A percentile compares a stretch with the other conserved stretches of the same genome.
Conservation (phyloP, 1,284 basidiomycete species). For the Ustilago hordei region DNA sequence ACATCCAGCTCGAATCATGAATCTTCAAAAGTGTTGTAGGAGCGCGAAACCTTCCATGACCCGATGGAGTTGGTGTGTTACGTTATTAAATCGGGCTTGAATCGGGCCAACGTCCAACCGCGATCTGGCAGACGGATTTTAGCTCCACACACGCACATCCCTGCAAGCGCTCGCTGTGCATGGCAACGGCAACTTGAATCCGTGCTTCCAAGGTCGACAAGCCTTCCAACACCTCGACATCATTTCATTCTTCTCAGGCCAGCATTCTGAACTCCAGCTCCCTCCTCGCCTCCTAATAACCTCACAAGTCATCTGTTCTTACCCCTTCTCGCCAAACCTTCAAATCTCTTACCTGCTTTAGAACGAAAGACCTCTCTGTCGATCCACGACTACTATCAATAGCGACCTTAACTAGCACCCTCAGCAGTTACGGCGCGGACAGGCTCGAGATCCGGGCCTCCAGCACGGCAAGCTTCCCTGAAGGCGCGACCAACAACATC, state of each 20-base stretch:
- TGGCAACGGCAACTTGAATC: conserved; percentile 14
- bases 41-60: conserved; percentile 10
- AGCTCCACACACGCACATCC: conserved; percentile 13
- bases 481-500: background rate
- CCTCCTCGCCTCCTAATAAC: too few species aligned
- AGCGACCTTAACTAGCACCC: too few species aligned
- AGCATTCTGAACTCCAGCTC: background rate
- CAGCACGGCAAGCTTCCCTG: background rate
- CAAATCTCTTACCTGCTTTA: too few species aligned
- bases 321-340: too few species aligned
- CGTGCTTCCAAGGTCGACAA: conserved; percentile 5
- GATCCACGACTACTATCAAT: too few species aligned
- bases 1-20: background rate
- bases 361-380: too few species aligned
- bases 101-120: conserved; percentile 19
- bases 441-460: too few species aligned
- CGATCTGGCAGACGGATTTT: conserved; percentile 14
- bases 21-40: conserved; percentile 17
- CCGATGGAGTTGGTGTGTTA: conserved; percentile 6
- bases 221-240: background rate
- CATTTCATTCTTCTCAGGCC: background rate
- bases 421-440: too few species aligned
- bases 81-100: conserved; percentile 9
- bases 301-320: too few species aligned
- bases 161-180: conserved; percentile 1